Conservation (phyloP, 2,329 filamentous ascomycete species). For the Shiraia sp. region DNA sequence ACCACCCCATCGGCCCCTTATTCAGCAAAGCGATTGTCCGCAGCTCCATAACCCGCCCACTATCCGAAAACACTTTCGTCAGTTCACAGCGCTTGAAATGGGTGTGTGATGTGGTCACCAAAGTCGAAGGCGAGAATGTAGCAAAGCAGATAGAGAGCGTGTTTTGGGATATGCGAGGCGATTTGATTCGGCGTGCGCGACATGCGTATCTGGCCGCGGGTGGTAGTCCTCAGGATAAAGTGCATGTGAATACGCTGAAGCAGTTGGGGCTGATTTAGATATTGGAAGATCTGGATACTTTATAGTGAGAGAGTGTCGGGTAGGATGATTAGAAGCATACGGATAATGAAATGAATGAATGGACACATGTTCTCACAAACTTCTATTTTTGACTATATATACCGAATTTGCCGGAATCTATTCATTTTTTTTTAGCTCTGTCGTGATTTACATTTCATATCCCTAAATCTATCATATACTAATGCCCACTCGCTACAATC, state of each 20-base stretch:
- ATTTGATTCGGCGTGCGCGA: slow-evolving; percentile 32
- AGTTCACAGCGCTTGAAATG: slow-evolving; percentile 31
- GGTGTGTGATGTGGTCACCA: slow-evolving; percentile 34
- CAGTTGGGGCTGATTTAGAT: slow-evolving; percentile 30
- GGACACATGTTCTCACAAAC: no score
- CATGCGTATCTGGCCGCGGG: slow-evolving; percentile 16
- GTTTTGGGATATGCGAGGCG: slow-evolving; percentile 35
- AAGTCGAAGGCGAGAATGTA: slow-evolving; percentile 32
- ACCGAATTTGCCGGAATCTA: no score
- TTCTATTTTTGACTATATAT: no score
- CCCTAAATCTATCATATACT: no score
- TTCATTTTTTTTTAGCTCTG: no score
- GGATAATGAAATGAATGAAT: no score
- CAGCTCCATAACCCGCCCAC: slow-evolving; percentile 26
- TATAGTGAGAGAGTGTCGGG: no score
- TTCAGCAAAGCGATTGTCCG: slow-evolving; percentile 36
- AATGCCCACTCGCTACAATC: slow-evolving; percentile 7
- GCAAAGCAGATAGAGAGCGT: slow-evolving; percentile 30
- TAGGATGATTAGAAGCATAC: no score
- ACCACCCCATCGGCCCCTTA: slow-evolving; percentile 29
- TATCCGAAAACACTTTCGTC: slow-evolving; percentile 34
- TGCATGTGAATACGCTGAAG: slow-evolving; percentile 35
- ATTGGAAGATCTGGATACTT: no score
- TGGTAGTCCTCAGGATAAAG: slow-evolving; percentile 20
- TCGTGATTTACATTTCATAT: no score